These are phyloP conservation scores for Phanerochaete sordida DNA, from an alignment of 768 basidiomycete genomes.

Conservation along the genomic window DNA sequence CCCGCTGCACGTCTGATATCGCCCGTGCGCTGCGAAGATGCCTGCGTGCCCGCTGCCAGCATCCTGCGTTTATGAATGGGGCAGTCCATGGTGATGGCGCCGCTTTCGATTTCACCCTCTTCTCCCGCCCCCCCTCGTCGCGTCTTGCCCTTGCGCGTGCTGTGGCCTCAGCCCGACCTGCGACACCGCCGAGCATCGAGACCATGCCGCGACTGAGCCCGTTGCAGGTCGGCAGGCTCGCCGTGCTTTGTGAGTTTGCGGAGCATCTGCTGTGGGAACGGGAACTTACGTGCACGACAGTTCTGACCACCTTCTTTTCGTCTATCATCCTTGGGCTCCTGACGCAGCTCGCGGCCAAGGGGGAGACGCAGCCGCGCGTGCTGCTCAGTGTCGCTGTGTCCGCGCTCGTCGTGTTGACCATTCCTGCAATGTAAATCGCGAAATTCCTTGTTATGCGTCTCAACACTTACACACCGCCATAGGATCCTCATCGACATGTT, in stretches of 20 bases:
- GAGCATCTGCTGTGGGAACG: background rate
- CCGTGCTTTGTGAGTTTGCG: background rate
- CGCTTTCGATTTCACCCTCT: too few relatives aligned
- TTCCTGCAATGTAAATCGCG: conserved; percentile 15
- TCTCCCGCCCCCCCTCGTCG: background rate
- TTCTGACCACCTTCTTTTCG: background rate
- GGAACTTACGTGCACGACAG: background rate
- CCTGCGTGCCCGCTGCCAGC: background rate
- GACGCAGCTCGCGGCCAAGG: background rate
- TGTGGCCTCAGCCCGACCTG: background rate
- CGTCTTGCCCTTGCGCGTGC: background rate
- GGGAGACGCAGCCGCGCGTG: background rate
- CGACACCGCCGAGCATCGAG: background rate
- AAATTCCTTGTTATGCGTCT: background rate
- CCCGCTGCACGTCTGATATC: background rate
- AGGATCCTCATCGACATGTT: background rate
- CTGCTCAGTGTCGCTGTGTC: conserved; percentile 15
- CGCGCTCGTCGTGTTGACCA: conserved; percentile 14
- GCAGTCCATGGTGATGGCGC: background rate
- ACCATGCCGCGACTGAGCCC: conserved; percentile 2
- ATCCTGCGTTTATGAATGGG: background rate
- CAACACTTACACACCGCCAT: background rate
- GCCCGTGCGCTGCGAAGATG: background rate
- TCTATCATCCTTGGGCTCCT: background rate
- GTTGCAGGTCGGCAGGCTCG: conserved; percentile 6